A percentile compares a stretch with the other conserved stretches of the same genome.
Evolutionary conservation across 169 alveolate genomes (phyloP).

Genomic region (Eimeria maxima): DNA sequence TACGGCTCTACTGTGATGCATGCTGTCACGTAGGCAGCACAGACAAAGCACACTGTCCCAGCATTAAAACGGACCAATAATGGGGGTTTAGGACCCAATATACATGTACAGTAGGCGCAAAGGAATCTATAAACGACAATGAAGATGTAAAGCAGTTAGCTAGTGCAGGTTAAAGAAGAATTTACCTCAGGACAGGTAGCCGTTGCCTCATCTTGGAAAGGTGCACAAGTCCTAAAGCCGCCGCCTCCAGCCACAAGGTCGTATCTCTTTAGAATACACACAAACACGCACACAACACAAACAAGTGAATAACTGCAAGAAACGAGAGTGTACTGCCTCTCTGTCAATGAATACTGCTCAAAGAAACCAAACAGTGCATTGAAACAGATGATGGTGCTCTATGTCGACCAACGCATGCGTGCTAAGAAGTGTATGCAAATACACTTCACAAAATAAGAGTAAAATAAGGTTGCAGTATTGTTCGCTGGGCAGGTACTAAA

Average conservation of each 20-base stretch:
- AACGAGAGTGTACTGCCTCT: no score
- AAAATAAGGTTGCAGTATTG: not conserved
- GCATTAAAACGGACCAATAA: no score
- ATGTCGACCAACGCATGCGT: not conserved
- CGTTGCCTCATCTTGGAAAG: constrained; percentile 41
- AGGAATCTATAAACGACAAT: no score
- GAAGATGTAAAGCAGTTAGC: no score
- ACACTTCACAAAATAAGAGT: not conserved
- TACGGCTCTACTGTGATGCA: not conserved
- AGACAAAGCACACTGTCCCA: no score
- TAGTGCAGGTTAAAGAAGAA: not conserved
- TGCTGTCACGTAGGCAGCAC: not conserved
- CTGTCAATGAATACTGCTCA: no score
- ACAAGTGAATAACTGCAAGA: not conserved
- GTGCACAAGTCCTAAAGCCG: constrained; percentile 74
- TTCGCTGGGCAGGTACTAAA: no score
- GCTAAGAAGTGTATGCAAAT: not conserved
- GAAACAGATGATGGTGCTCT: not conserved
- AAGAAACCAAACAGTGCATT: no score
- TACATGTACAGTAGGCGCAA: no score
- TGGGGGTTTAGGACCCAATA: no score
- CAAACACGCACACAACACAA: not conserved
- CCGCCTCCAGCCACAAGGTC: constrained; percentile 77
- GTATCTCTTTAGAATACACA: not conserved
- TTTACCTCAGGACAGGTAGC: constrained; percentile 71